A percentile compares a stretch with the other conserved stretches of the same genome.
These are phyloP conservation scores for Lenwebbia sp. DNA, from an alignment of 345 rosid species.

Conservation along the genomic window DNA sequence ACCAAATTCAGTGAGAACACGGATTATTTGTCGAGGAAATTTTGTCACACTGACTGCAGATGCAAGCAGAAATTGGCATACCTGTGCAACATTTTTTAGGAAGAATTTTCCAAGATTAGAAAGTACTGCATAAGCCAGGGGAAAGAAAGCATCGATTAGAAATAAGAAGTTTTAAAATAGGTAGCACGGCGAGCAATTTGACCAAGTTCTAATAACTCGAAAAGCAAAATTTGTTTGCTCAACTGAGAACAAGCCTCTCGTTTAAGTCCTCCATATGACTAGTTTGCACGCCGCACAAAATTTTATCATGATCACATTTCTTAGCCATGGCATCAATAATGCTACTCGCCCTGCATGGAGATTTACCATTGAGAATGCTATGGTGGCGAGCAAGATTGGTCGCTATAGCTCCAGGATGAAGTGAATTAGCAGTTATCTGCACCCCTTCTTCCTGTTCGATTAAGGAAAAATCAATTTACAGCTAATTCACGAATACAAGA, in stretches of 20 bases:
- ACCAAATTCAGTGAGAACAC: not conserved
- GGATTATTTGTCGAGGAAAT: not conserved
- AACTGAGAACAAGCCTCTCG: not conserved
- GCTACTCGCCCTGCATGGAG: not conserved
- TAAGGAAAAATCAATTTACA: not conserved
- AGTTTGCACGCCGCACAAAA: not conserved
- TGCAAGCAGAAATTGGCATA: not conserved
- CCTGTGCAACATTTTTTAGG: slow-evolving; percentile 64
- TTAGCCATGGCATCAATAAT: not conserved
- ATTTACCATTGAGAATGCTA: slow-evolving; percentile 33
- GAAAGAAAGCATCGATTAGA: not conserved
- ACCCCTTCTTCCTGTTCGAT: slow-evolving; percentile 48
- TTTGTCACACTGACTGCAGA: not conserved
- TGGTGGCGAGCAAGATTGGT: slow-evolving; percentile 56
- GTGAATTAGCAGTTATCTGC: slow-evolving; percentile 53
- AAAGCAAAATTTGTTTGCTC: not conserved
- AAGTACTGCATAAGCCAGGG: slow-evolving; percentile 26
- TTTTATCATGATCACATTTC: not conserved
- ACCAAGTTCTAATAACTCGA: not conserved
- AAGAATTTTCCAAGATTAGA: slow-evolving; percentile 28
- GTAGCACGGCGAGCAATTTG: not conserved
- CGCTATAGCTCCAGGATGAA: slow-evolving; percentile 67
- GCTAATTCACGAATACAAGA: not conserved
- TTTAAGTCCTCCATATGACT: not conserved
- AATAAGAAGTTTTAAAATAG: not conserved